phyloP scores from a whole-genome alignment of 306 rosid genomes.

The Phaseolus lunatus region DNA sequence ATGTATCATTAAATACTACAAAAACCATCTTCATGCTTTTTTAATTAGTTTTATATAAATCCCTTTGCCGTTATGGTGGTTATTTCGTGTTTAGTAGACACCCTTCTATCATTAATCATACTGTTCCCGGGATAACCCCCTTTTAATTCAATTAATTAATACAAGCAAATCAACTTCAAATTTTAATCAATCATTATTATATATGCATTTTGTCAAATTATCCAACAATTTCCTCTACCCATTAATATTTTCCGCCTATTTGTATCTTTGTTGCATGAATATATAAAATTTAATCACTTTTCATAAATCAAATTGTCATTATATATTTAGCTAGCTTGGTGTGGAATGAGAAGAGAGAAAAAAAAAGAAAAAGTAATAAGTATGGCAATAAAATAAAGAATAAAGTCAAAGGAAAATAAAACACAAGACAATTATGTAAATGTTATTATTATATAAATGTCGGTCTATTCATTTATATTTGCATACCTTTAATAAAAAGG shows the following conservation, averaged over 20 bases:
- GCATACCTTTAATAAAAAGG: constrained; percentile 13
- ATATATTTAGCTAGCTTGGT: background rate
- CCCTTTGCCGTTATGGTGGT: constrained; percentile 53
- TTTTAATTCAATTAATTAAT: constrained; percentile 25
- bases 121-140: background rate
- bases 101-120: background rate
- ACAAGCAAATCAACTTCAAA: constrained; percentile 26
- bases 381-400: background rate
- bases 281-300: background rate
- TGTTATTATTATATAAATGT: constrained; percentile 25
- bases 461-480: background rate
- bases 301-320: background rate
- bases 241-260: too few relatives aligned
- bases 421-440: background rate
- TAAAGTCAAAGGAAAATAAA: background rate
- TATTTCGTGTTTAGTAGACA: constrained; percentile 41
- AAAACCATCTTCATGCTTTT: background rate
- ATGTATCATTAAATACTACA: constrained; percentile 7
- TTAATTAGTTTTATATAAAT: background rate
- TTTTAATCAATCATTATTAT: background rate
- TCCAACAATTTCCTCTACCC: constrained; percentile 10
- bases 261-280: constrained; percentile 36
- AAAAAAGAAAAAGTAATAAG: background rate
- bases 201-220: constrained; percentile 33
- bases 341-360: background rate